Percentiles rank a stretch among this genome's conserved stretches.
phyloP scores from a whole-genome alignment of 1,139 yeast species.

The Pichia norvegensis region DNA sequence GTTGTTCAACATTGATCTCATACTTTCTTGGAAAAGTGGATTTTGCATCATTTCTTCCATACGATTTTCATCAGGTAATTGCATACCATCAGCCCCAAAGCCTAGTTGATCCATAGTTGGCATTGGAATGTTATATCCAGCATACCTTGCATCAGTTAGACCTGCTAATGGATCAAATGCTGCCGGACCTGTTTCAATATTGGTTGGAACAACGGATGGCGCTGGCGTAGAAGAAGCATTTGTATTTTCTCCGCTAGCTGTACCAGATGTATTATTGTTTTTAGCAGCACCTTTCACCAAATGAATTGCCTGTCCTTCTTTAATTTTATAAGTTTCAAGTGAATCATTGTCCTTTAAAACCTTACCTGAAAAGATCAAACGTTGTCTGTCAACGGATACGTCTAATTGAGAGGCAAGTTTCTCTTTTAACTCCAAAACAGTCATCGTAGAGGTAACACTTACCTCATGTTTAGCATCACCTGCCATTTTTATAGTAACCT shows the following conservation, averaged over 20 bases:
- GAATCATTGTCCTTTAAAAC: conserved; percentile 81
- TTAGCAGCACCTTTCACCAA: conserved; percentile 63
- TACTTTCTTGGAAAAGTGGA: conserved; percentile 73
- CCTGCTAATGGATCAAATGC: conserved; percentile 87
- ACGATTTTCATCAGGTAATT: conserved; percentile 68
- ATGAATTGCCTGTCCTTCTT: conserved; percentile 81
- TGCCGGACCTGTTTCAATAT: conserved; percentile 81
- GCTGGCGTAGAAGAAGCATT: conserved; percentile 23
- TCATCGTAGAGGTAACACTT: conserved; percentile 42
- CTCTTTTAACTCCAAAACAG: conserved; percentile 64
- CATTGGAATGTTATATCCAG: conserved; percentile 74
- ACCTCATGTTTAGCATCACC: conserved; percentile 32
- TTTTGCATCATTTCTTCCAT: conserved; percentile 65
- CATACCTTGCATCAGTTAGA: conserved; percentile 90
- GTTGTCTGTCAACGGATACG: conserved; percentile 67
- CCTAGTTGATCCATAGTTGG: conserved; percentile 54
- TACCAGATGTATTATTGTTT: conserved; percentile 15
- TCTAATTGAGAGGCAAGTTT: conserved; percentile 50
- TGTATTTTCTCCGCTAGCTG: conserved; percentile 18
- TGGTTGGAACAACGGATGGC: conserved; percentile 47
- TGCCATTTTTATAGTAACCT: conserved; percentile 13
- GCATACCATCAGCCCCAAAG: conserved; percentile 94
- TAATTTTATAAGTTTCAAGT: conserved; percentile 68
- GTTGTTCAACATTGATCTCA: conserved; percentile 70
- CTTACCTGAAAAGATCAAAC: conserved; percentile 89